These are phyloP conservation scores for Yarrowia divulgata DNA, from an alignment of 805 yeast genomes.

Conservation along the genomic window DNA sequence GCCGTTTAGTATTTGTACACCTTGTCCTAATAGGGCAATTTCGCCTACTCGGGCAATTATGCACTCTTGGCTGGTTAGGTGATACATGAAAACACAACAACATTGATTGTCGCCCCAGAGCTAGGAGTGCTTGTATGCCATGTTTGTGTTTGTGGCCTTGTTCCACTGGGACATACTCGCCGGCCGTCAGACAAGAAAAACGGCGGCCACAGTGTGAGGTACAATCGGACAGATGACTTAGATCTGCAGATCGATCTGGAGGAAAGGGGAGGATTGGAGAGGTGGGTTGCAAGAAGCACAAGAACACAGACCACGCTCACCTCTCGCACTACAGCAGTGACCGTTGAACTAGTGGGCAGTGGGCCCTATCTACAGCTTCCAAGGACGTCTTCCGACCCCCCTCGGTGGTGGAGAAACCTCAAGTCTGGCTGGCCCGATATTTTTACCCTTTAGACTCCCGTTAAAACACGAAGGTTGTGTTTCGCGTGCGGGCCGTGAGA, in stretches of 20 bases:
- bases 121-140: too few relatives aligned
- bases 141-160: not conserved
- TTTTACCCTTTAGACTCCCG: slow-evolving; percentile 25
- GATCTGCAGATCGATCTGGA: not conserved
- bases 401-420: too few relatives aligned
- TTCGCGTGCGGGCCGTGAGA: slow-evolving; percentile 21
- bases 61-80: not conserved
- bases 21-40: not conserved
- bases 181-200: too few relatives aligned
- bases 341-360: slow-evolving; percentile 1
- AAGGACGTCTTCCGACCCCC: too few relatives aligned
- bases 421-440: too few relatives aligned
- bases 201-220: not conserved
- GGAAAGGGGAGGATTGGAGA: not conserved
- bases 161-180: too few relatives aligned
- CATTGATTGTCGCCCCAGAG: not conserved
- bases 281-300: too few relatives aligned
- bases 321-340: too few relatives aligned
- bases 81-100: not conserved
- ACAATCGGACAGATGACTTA: not conserved
- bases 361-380: not conserved
- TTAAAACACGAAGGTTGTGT: slow-evolving; percentile 26
- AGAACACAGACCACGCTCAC: too few relatives aligned
- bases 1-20: not conserved
- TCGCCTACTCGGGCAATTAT: slow-evolving; percentile 6